Conservation (phyloP, 1,284 basidiomycete species). For the Melampsora larici-populina region DNA sequence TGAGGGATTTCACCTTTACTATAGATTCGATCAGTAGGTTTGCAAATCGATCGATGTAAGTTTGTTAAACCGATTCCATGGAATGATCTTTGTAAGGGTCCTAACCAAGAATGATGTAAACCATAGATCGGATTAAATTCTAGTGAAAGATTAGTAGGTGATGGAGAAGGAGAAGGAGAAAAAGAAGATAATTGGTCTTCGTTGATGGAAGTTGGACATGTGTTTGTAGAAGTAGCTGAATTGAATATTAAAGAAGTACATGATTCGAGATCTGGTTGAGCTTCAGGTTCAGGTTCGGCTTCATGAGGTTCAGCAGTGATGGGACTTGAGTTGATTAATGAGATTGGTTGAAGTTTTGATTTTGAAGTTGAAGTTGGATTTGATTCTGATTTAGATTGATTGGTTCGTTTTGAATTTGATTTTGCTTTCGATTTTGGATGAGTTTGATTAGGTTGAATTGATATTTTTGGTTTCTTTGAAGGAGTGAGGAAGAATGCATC, state of each 20-base stretch:
- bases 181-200: not conserved
- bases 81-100: not conserved
- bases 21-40: too few species aligned
- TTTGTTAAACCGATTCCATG: not conserved
- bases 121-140: constrained; percentile 8
- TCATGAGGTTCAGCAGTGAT: too few species aligned
- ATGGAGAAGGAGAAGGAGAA: not conserved
- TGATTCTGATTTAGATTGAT: not conserved
- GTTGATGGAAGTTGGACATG: not conserved
- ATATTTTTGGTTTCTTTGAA: too few species aligned
- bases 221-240: too few species aligned
- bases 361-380: not conserved
- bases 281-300: too few species aligned
- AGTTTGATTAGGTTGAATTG: too few species aligned
- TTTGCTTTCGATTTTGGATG: too few species aligned
- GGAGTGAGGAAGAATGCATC: too few species aligned
- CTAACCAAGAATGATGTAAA: constrained; percentile 31
- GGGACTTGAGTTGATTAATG: not conserved
- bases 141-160: not conserved
- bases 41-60: not conserved
- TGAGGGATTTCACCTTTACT: too few species aligned
- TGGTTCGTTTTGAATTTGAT: not conserved
- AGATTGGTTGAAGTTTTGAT: not conserved
- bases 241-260: too few species aligned
- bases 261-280: too few species aligned